Evolutionary conservation across 495 filamentous ascomycete species (phyloP).

Genomic region (Copromyces sp.): DNA sequence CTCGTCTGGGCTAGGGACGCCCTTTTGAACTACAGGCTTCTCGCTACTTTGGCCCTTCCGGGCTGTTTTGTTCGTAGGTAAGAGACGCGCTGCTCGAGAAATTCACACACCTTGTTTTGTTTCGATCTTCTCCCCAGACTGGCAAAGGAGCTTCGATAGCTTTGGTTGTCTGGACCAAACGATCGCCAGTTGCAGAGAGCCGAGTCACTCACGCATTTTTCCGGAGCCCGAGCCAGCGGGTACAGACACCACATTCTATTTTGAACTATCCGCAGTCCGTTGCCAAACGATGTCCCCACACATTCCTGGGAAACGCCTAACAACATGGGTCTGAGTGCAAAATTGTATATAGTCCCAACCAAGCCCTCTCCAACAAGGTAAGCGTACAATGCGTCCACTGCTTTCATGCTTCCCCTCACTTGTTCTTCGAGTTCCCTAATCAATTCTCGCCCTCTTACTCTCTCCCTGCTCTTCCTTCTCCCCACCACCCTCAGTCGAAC

Average conservation of each 20-base stretch:
- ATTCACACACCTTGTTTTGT: neutral
- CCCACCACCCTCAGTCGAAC: conserved; percentile 16
- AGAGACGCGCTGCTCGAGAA: neutral
- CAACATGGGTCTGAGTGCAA: neutral
- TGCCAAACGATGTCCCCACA: neutral
- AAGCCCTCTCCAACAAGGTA: neutral
- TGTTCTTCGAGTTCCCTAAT: conserved; percentile 8
- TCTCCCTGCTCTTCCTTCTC: conserved; percentile 24
- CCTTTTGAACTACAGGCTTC: no score
- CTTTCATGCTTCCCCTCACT: neutral
- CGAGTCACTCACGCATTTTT: neutral
- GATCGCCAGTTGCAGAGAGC: neutral
- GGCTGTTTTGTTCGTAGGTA: no score
- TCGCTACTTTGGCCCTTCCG: no score
- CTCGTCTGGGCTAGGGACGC: no score
- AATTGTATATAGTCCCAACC: neutral
- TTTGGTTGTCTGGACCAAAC: neutral
- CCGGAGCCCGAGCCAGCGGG: neutral
- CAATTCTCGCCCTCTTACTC: conserved; percentile 30
- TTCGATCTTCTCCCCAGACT: neutral
- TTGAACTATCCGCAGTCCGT: neutral
- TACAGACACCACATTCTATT: neutral
- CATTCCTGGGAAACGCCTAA: neutral
- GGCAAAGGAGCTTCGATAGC: neutral
- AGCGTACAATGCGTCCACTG: neutral